Percentiles rank a stretch among this genome's conserved stretches.
These are phyloP conservation scores for Penicillium sp. DNA, from an alignment of 2,329 filamentous ascomycete genomes.

Conservation along the genomic window DNA sequence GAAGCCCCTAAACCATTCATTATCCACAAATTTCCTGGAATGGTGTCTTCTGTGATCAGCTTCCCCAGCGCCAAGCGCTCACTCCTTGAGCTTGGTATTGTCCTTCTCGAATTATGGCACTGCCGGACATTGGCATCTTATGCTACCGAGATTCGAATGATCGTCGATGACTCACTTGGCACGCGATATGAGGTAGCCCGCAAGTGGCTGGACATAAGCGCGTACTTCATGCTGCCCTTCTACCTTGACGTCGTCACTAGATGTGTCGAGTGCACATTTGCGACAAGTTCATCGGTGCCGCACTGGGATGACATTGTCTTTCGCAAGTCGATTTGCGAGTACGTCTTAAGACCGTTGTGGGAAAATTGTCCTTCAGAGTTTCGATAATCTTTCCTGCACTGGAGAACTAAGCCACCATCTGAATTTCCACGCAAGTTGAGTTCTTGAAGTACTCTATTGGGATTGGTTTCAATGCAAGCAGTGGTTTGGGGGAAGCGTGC, in stretches of 20 bases:
- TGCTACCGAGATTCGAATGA: neutral
- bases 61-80: neutral
- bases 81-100: conserved; percentile 2
- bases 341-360: conserved; percentile 5
- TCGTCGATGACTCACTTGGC: neutral
- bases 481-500: no score
- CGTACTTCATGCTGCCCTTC: neutral
- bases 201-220: neutral
- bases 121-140: neutral
- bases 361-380: neutral
- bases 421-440: no score
- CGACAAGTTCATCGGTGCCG: neutral
- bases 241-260: neutral
- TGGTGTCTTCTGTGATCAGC: neutral
- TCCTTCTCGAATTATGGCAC: conserved; percentile 8
- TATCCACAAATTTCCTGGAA: neutral
- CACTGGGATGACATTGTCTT: conserved; percentile 8
- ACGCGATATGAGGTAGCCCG: neutral
- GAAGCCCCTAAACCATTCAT: neutral
- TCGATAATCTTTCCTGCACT: neutral
- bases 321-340: conserved; percentile 7
- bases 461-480: no score
- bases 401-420: no score
- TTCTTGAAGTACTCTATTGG: no score
- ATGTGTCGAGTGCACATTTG: conserved; percentile 13